Evolutionary conservation across 2,329 filamentous ascomycete genomes (phyloP).

Genomic region (Aspergillus uvarum): DNA sequence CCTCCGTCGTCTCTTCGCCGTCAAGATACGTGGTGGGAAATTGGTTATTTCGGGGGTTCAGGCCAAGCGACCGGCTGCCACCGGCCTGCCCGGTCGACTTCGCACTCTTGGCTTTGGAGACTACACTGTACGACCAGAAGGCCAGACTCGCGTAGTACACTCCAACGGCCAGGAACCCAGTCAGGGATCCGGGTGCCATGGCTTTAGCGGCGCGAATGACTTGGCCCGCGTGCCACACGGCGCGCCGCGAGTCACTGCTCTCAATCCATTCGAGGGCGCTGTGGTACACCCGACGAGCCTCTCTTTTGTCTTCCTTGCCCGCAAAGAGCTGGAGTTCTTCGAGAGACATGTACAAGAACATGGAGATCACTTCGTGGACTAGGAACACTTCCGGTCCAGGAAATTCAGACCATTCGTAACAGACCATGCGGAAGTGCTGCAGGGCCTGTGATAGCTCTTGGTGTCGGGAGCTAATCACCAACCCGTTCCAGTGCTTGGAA

Average conservation of each 20-base stretch:
- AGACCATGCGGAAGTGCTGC: conserved; percentile 48
- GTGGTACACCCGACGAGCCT: conserved; percentile 37
- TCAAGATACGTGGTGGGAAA: conserved; percentile 55
- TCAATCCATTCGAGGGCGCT: conserved; percentile 40
- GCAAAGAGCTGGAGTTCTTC: conserved; percentile 47
- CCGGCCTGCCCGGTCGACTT: not conserved
- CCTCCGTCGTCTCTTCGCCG: conserved; percentile 52
- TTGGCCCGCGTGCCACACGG: conserved; percentile 67
- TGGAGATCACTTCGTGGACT: conserved; percentile 33
- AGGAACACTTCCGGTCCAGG: conserved; percentile 31
- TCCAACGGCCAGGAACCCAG: conserved; percentile 67
- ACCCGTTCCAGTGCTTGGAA: conserved; percentile 41
- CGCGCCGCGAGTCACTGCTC: conserved; percentile 41
- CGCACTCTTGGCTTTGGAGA: conserved; percentile 44
- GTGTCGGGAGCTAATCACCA: conserved; percentile 57
- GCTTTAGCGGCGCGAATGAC: conserved; percentile 60
- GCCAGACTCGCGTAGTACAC: conserved; percentile 68
- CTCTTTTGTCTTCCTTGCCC: conserved; percentile 44
- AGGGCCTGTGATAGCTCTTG: conserved; percentile 63
- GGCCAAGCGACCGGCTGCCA: not conserved
- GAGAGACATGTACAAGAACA: conserved; percentile 44
- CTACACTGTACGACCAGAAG: conserved; percentile 68
- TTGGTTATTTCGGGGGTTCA: conserved; percentile 12
- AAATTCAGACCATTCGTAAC: conserved; percentile 18
- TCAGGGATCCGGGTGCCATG: conserved; percentile 55